Evolutionary conservation across 805 yeast species (phyloP).

Genomic region (Saturnispora kantuleensis): DNA sequence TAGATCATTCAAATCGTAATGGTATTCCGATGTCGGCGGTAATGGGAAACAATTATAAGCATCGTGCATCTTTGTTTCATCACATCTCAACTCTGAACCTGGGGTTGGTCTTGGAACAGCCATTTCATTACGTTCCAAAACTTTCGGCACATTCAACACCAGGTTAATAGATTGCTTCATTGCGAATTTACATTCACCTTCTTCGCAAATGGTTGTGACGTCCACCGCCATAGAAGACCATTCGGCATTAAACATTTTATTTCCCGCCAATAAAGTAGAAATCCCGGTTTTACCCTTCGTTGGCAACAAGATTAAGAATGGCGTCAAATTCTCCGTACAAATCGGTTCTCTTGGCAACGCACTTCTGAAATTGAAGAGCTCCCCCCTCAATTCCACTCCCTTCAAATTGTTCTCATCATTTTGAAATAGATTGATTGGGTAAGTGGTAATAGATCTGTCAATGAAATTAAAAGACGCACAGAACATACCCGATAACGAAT

Average conservation of each 20-base stretch:
- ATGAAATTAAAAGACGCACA: conserved; percentile 92
- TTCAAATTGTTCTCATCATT: conserved; percentile 17
- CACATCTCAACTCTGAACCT: conserved; percentile 67
- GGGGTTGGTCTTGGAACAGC: conserved; percentile 77
- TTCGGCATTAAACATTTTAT: conserved; percentile 76
- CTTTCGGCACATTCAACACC: conserved; percentile 61
- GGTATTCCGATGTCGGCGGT: conserved; percentile 36
- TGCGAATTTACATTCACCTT: conserved; percentile 34
- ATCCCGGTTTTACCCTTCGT: conserved; percentile 88
- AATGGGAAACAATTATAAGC: conserved; percentile 73
- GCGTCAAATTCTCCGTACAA: conserved; percentile 94
- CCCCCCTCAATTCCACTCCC: conserved; percentile 26
- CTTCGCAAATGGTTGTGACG: conserved; percentile 44
- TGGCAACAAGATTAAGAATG: conserved; percentile 81
- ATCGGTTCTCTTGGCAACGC: conserved; percentile 91
- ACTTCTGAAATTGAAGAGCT: conserved; percentile 58
- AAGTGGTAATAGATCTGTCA: conserved; percentile 68
- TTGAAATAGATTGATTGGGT: conserved; percentile 38
- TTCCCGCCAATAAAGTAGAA: conserved; percentile 80
- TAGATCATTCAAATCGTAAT: conserved; percentile 49
- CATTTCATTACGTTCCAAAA: conserved; percentile 49
- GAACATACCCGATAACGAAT: conserved; percentile 78
- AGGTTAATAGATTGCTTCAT: conserved; percentile 62
- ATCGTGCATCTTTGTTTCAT: conserved; percentile 46
- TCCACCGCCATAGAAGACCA: conserved; percentile 95